A percentile compares a stretch with the other conserved stretches of the same genome.
phyloP scores from a whole-genome alignment of 192 early-diverging fungal species.

The Neocallimastix lanati region DNA sequence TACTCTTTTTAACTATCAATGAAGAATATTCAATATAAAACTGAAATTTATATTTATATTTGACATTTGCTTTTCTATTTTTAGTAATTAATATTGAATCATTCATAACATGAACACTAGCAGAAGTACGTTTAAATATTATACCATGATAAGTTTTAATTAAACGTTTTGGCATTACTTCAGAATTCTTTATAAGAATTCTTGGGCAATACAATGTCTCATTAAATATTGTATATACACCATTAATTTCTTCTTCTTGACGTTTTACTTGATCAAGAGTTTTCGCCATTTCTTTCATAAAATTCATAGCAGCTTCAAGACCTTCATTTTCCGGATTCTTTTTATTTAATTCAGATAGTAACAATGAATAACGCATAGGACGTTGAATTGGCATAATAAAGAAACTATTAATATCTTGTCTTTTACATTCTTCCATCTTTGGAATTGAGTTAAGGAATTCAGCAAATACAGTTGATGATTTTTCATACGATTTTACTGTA shows the following conservation, averaged over 20 bases:
- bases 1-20: background rate
- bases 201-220: background rate
- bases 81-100: background rate
- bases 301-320: background rate
- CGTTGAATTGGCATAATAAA: conserved; percentile 1
- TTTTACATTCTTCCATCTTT: background rate
- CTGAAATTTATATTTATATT: background rate
- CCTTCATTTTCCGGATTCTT: background rate
- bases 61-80: background rate
- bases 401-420: background rate
- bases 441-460: background rate
- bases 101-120: background rate
- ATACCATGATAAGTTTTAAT: background rate
- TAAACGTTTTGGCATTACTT: background rate
- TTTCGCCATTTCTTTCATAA: background rate
- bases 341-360: background rate
- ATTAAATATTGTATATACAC: background rate
- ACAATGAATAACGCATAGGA: background rate
- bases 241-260: background rate
- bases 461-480: background rate
- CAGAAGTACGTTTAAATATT: background rate
- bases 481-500: background rate
- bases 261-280: background rate
- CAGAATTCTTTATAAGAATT: background rate
- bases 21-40: background rate